Percentiles rank a stretch among this genome's conserved stretches.
These are phyloP conservation scores for Vanderwaltozyma polyspora DNA, from an alignment of 805 yeast species.

Conservation along the genomic window DNA sequence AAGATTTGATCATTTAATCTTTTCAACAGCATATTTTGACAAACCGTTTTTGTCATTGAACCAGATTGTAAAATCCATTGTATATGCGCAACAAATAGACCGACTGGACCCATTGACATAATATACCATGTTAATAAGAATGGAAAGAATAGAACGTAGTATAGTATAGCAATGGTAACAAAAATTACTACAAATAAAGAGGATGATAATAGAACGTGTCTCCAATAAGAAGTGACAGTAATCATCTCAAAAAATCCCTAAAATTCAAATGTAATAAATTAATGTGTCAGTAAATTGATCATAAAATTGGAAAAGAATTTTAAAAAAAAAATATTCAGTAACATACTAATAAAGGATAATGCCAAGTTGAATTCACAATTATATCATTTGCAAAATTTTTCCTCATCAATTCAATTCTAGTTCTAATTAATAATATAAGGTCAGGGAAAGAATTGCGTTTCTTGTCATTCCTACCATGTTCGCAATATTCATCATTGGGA, in stretches of 20 bases:
- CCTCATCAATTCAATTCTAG: neutral
- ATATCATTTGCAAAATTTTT: neutral
- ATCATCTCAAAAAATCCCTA: conserved; percentile 22
- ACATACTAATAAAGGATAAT: conserved; percentile 1
- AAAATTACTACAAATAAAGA: conserved; percentile 16
- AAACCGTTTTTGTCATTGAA: conserved; percentile 16
- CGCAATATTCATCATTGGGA: too few relatives aligned
- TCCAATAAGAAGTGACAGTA: conserved; percentile 20
- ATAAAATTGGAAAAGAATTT: neutral
- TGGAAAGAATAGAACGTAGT: conserved; percentile 22
- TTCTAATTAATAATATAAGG: neutral
- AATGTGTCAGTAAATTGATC: neutral
- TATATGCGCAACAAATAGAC: conserved; percentile 19
- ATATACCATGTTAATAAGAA: conserved; percentile 16
- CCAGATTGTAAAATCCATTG: conserved; percentile 24
- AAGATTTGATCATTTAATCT: conserved; percentile 16
- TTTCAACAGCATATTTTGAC: conserved; percentile 17
- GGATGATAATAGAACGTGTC: conserved; percentile 16
- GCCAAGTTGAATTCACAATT: neutral
- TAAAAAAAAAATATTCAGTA: neutral
- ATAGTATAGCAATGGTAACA: conserved; percentile 11
- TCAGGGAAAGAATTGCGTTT: neutral
- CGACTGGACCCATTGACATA: conserved; percentile 24
- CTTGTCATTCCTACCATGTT: neutral
- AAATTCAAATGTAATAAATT: neutral